These are phyloP conservation scores for Coniferiporia weirii DNA, from an alignment of 1,284 basidiomycete genomes.

Conservation along the genomic window DNA sequence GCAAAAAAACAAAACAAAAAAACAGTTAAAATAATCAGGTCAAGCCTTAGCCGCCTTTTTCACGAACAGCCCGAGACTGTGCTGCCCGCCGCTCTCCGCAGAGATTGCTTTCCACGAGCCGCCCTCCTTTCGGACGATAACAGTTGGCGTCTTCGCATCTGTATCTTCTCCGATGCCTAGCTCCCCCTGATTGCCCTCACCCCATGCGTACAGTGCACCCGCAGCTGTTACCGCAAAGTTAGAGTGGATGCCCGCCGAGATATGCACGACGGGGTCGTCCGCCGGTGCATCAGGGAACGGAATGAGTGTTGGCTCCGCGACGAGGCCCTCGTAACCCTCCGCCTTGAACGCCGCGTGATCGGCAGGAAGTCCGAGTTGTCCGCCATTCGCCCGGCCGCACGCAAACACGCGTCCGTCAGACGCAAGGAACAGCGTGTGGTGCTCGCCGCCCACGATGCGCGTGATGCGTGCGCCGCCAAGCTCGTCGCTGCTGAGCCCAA, in stretches of 20 bases:
- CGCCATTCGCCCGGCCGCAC: conserved; percentile 73
- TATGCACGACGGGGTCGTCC: conserved; percentile 68
- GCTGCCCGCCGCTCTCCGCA: conserved; percentile 68
- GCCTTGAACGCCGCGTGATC: conserved; percentile 54
- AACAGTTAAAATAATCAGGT: not conserved
- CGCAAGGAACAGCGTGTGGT: conserved; percentile 87
- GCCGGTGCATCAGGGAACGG: conserved; percentile 54
- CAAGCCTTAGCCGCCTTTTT: conserved; percentile 34
- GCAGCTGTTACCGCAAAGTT: conserved; percentile 76
- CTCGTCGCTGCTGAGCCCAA: conserved; percentile 57
- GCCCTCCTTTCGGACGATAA: conserved; percentile 64
- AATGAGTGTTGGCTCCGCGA: conserved; percentile 61
- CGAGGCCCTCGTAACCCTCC: conserved; percentile 45
- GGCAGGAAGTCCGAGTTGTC: conserved; percentile 70
- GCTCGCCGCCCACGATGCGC: conserved; percentile 72
- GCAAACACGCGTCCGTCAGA: conserved; percentile 80
- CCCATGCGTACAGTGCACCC: conserved; percentile 85
- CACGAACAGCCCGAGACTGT: conserved; percentile 63
- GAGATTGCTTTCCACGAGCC: conserved; percentile 57
- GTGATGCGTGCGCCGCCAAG: conserved; percentile 68
- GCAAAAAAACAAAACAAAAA: conserved; percentile 2
- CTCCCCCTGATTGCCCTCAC: conserved; percentile 72
- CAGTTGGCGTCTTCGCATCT: conserved; percentile 51
- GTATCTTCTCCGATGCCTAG: conserved; percentile 57
- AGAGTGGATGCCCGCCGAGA: conserved; percentile 77